phyloP scores from a whole-genome alignment of 768 basidiomycete species.

The Asterophora lycoperdoides region DNA sequence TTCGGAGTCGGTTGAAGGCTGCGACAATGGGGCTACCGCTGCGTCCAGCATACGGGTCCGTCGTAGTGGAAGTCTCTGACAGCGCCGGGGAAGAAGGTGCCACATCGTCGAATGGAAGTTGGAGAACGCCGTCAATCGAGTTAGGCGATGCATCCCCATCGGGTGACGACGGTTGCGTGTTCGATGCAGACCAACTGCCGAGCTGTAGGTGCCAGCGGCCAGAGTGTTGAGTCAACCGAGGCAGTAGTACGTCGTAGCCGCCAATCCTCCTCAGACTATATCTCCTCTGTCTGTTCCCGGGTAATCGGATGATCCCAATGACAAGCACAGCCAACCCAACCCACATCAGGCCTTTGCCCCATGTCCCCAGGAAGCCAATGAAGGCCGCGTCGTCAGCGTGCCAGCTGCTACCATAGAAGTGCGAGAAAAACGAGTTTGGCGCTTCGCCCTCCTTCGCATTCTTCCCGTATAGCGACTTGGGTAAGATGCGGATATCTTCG shows the following conservation, averaged over 20 bases:
- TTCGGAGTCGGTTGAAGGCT: conserved; percentile 52
- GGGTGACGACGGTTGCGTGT: conserved; percentile 43
- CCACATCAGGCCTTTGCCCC: conserved; percentile 90
- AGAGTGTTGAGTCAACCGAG: conserved; percentile 65
- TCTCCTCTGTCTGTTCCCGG: conserved; percentile 54
- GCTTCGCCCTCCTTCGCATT: conserved; percentile 81
- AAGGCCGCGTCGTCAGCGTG: conserved; percentile 98
- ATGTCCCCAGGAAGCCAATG: conserved; percentile 84
- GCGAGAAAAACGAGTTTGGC: conserved; percentile 91
- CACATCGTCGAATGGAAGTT: conserved; percentile 52
- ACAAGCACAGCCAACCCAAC: conserved; percentile 70
- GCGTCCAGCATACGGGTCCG: conserved; percentile 40
- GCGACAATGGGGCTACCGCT: conserved; percentile 47
- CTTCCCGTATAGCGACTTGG: conserved; percentile 97
- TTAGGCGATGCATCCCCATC: conserved; percentile 32
- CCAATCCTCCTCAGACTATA: conserved; percentile 57
- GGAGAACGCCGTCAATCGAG: conserved; percentile 52
- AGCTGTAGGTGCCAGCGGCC: conserved; percentile 75
- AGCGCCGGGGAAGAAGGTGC: conserved; percentile 52
- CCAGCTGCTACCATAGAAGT: conserved; percentile 98
- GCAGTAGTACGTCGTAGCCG: conserved; percentile 76
- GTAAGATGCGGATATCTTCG: conserved; percentile 81
- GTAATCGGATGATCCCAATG: conserved; percentile 59
- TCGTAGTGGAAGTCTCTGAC: conserved; percentile 41
- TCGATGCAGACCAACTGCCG: conserved; percentile 46